Base-by-base conservation (phyloP, 257 asterid species). In the Mitragyna speciosa region DNA sequence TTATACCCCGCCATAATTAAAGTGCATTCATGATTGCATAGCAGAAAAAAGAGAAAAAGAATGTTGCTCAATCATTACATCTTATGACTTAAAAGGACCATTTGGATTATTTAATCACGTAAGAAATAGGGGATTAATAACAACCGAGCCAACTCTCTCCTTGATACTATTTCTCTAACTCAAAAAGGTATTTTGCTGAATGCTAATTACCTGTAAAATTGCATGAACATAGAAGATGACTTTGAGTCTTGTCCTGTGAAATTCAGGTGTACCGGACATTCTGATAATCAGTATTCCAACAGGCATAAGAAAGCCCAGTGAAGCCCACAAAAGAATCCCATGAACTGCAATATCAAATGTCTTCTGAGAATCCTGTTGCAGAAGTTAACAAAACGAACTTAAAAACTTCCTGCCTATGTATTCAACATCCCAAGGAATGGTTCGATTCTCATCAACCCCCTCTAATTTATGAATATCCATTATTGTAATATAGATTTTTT, bases 231-330 rank as follows among this genome's bases (percentile, higher is more conserved):
- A 85, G 82, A 85, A 89, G 85, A 93, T 78, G 80, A 82, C 67
- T 78, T 81, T 93, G 84, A 88, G 88, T 82, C 82, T 87, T 14
- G 85, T 76, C 30, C 75, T 84, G 70, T 77, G 86, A 61, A 78
- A 63, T 47, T 84, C 89, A 31, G 76, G 81, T 61, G 83, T 77
- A 30, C 84, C 86, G 47, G 97, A 85, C 64, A 89, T 78, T 86
- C 98, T 89, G 82, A 92, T 87, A 72, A 83, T 51, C 30, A 94
- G 87, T 85, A 94, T 86, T 49, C 95, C 98, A 22, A 85, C 77
- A 56, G 97, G 98, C 91, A 92, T 89, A 79, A 93, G 86, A 81
- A 90, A 83, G 59, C 97, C 97, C 87, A 88, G 85, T 52, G 98
- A 91, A 85, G 91, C 91, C 97, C 98, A 94, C 33, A 91, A 80